Conservation (phyloP, 805 yeast genomes). For the Saccharomyces jurei region DNA sequence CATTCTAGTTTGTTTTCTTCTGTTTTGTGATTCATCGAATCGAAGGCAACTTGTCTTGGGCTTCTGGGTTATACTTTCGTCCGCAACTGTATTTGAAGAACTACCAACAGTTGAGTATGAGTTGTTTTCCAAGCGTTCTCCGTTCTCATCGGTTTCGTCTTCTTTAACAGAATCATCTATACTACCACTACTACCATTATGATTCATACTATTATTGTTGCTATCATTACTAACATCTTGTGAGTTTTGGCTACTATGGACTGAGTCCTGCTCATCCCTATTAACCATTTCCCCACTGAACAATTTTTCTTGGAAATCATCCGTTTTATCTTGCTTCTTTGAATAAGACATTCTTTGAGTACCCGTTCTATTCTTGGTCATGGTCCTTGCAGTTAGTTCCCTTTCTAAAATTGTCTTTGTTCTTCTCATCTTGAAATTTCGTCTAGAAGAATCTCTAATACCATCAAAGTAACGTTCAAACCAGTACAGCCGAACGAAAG, state of each 20-base stretch:
- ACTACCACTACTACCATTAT: neutral
- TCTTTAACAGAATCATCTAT: neutral
- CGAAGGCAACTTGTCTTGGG: slow-evolving; percentile 1
- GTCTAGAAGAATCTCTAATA: slow-evolving; percentile 68
- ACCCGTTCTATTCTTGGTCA: slow-evolving; percentile 6
- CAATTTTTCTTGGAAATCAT: slow-evolving; percentile 28
- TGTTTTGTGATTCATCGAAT: slow-evolving; percentile 5
- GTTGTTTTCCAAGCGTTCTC: neutral
- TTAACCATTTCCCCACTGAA: slow-evolving; percentile 30
- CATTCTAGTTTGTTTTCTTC: slow-evolving; percentile 2
- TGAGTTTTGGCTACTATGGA: neutral
- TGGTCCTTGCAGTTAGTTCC: slow-evolving; percentile 25
- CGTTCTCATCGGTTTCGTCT: neutral
- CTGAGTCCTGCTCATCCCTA: slow-evolving; percentile 24
- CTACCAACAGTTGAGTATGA: slow-evolving; percentile 5
- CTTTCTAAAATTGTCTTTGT: slow-evolving; percentile 35
- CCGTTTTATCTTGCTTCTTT: slow-evolving; percentile 2
- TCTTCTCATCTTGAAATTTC: slow-evolving; percentile 74
- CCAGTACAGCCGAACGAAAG: slow-evolving; percentile 77
- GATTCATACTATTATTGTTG: neutral
- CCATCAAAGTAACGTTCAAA: slow-evolving; percentile 81
- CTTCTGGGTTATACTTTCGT: neutral
- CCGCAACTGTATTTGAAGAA: slow-evolving; percentile 5
- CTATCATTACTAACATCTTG: neutral
- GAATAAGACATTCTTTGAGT: slow-evolving; percentile 5